Conservation (phyloP, 495 filamentous ascomycete genomes). For the Talaromyces stipitatus region DNA sequence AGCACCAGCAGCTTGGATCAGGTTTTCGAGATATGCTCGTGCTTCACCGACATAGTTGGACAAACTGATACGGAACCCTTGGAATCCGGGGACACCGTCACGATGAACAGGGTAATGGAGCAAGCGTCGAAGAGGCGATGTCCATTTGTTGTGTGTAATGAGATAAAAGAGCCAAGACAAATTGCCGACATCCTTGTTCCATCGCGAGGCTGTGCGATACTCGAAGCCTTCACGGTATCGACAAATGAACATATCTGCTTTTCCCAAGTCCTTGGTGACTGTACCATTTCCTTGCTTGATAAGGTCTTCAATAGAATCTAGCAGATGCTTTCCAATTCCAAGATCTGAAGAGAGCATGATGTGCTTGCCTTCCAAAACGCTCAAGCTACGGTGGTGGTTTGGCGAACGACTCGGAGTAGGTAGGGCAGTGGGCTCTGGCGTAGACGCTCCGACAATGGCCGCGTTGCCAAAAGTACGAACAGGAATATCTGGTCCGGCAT, state of each 20-base stretch:
- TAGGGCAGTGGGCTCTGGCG: conserved; percentile 51
- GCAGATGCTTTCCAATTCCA: conserved; percentile 54
- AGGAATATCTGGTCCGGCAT: conserved; percentile 42
- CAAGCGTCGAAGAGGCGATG: conserved; percentile 67
- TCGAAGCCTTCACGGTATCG: conserved; percentile 75
- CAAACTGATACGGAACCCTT: conserved; percentile 68
- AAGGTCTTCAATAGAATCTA: conserved; percentile 58
- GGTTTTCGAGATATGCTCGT: conserved; percentile 84
- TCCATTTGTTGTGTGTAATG: conserved; percentile 83
- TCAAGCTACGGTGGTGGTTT: conserved; percentile 20
- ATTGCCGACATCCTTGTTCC: conserved; percentile 78
- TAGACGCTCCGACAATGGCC: conserved; percentile 66
- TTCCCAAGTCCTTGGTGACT: conserved; percentile 56
- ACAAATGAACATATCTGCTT: conserved; percentile 77
- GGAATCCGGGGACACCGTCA: conserved; percentile 69
- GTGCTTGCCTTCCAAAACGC: conserved; percentile 48
- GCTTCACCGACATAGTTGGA: conserved; percentile 97
- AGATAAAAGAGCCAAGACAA: conserved; percentile 89
- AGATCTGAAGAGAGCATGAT: conserved; percentile 62
- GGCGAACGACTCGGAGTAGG: conserved; percentile 34
- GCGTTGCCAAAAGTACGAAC: conserved; percentile 48
- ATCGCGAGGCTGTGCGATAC: conserved; percentile 67
- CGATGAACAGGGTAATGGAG: conserved; percentile 83
- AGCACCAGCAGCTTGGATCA: conserved; percentile 74
- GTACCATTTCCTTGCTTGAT: conserved; percentile 61